A percentile compares a stretch with the other conserved stretches of the same genome.
These are phyloP conservation scores for Corymbia calophylla DNA, from an alignment of 441 rosid species.

Conservation along the genomic window DNA sequence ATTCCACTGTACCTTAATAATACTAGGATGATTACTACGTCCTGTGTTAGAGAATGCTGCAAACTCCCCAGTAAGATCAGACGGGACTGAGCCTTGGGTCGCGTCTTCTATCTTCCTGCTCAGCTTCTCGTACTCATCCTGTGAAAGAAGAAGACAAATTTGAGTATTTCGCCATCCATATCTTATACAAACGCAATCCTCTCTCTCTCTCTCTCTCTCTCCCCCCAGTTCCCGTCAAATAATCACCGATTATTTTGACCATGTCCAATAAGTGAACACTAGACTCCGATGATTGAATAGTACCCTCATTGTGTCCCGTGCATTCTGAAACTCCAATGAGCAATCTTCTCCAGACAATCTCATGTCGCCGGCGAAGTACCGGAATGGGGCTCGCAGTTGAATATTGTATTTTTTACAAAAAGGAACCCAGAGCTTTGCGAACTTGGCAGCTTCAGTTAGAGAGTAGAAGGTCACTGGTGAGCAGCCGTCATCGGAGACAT, in stretches of 20 bases:
- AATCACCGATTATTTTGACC: neutral
- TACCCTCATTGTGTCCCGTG: conserved; percentile 45
- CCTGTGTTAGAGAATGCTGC: conserved; percentile 32
- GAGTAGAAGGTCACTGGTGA: conserved; percentile 52
- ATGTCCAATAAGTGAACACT: neutral
- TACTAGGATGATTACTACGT: conserved; percentile 43
- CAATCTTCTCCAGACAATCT: neutral
- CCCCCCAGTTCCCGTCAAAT: neutral
- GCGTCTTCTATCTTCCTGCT: conserved; percentile 32
- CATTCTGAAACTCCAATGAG: conserved; percentile 31
- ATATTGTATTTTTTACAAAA: conserved; percentile 59
- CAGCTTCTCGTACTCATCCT: conserved; percentile 53
- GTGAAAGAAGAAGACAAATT: neutral
- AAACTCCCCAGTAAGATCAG: conserved; percentile 22
- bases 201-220: neutral
- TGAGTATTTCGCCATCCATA: neutral
- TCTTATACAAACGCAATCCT: conserved; percentile 25
- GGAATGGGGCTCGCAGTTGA: conserved; percentile 61
- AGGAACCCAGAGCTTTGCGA: conserved; percentile 72
- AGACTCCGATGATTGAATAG: neutral
- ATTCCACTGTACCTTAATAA: conserved; percentile 38
- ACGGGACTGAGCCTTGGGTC: neutral
- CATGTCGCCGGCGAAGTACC: conserved; percentile 31
- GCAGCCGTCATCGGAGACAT: conserved; percentile 72
- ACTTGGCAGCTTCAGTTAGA: conserved; percentile 47